These are phyloP conservation scores for Starmerella etchellsii DNA, from an alignment of 805 yeast species.

Conservation along the genomic window DNA sequence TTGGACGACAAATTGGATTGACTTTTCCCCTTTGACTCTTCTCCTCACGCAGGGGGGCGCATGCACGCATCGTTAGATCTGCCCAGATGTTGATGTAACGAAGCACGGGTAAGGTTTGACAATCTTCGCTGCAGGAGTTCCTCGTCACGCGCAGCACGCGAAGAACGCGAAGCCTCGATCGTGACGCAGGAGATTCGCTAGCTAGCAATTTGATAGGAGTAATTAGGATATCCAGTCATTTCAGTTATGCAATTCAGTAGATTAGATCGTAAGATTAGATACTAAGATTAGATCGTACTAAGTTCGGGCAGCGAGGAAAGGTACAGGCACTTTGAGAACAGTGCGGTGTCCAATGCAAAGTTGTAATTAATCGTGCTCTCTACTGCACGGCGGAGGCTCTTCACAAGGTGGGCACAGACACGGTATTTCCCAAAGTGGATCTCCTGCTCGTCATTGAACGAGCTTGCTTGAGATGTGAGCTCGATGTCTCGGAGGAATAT, in stretches of 20 bases:
- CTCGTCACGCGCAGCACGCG: too few relatives aligned
- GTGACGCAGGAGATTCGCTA: too few relatives aligned
- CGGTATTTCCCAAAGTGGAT: conserved; percentile 70
- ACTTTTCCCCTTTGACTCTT: not conserved
- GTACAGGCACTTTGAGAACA: conserved; percentile 58
- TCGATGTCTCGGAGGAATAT: conserved; percentile 72
- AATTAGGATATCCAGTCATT: too few relatives aligned
- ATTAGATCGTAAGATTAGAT: too few relatives aligned
- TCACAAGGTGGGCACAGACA: conserved; percentile 62
- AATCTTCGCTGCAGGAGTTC: too few relatives aligned
- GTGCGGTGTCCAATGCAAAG: conserved; percentile 43
- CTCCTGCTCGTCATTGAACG: conserved; percentile 32
- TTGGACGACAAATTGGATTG: not conserved
- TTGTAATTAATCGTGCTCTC: conserved; percentile 71
- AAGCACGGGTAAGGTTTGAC: too few relatives aligned
- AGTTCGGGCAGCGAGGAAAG: conserved; percentile 21
- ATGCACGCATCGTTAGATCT: too few relatives aligned
- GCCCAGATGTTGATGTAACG: too few relatives aligned
- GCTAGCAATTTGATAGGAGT: too few relatives aligned
- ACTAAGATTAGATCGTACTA: not conserved
- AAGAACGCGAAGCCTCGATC: too few relatives aligned
- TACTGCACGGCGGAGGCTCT: conserved; percentile 62
- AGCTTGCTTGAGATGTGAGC: conserved; percentile 54
- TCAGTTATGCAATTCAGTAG: too few relatives aligned
- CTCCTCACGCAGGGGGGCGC: too few relatives aligned